A percentile compares a stretch with the other conserved stretches of the same genome.
phyloP scores from a whole-genome alignment of 164 flowering plant species.

The Euptelea pleiosperma region DNA sequence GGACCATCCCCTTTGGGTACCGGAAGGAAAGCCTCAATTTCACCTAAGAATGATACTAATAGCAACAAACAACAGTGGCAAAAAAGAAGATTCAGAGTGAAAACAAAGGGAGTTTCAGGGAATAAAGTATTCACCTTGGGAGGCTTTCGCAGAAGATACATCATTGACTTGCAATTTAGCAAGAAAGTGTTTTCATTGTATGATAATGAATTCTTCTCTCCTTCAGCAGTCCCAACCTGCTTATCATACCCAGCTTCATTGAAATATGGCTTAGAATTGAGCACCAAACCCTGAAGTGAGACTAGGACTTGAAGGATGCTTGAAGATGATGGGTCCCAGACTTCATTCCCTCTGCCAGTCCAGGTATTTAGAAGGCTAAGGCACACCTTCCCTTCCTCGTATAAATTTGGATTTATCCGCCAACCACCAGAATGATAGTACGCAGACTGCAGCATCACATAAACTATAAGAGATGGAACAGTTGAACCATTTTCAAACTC shows the following conservation, averaged over 20 bases:
- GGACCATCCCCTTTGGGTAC: too few species aligned
- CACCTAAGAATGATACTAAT: too few species aligned
- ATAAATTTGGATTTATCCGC: constrained; percentile 95
- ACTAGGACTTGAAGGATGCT: constrained; percentile 98
- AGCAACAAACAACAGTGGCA: not conserved
- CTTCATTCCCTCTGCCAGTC: constrained; percentile 98
- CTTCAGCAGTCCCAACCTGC: constrained; percentile 97
- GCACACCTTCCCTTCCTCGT: constrained; percentile 98
- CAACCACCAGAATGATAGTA: constrained; percentile 98
- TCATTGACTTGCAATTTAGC: constrained; percentile 91
- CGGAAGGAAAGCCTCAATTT: too few species aligned
- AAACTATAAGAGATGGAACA: constrained; percentile 14
- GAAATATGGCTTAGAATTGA: constrained; percentile 91
- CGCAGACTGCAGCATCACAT: constrained; percentile 69
- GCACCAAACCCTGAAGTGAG: constrained; percentile 94
- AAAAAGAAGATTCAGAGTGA: not conserved
- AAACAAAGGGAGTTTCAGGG: not conserved
- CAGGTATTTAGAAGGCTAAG: constrained; percentile 98
- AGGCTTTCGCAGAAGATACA: constrained; percentile 80
- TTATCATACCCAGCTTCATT: constrained; percentile 99
- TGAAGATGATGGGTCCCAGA: constrained; percentile 92
- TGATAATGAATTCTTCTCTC: constrained; percentile 93
- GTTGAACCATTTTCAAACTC: not conserved
- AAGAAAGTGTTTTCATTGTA: constrained; percentile 96
- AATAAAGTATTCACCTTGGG: constrained; percentile 64